A percentile compares a stretch with the other conserved stretches of the same genome.
Conservation (phyloP, 441 rosid genomes). For the Manihot esculenta region DNA sequence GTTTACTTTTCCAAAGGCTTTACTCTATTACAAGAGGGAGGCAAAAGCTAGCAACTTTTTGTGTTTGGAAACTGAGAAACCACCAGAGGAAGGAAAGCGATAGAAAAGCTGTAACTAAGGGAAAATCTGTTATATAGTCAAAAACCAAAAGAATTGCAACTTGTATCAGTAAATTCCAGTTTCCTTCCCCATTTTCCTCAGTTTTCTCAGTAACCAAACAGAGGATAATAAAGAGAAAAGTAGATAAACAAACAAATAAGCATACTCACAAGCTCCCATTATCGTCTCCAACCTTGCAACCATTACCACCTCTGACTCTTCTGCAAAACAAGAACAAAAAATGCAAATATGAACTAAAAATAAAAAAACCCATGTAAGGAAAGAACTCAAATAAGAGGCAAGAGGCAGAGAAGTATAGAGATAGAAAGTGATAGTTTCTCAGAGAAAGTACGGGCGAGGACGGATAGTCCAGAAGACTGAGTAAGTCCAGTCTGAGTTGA, state of each 20-base stretch:
- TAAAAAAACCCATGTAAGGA: conserved; percentile 29
- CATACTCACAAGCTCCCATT: conserved; percentile 93
- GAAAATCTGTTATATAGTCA: background rate
- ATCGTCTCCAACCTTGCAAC: conserved; percentile 97
- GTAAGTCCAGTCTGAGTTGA: conserved; percentile 97
- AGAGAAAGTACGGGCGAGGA: conserved; percentile 80
- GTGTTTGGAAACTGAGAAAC: conserved; percentile 24
- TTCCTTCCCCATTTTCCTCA: conserved; percentile 6
- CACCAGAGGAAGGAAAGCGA: conserved; percentile 4
- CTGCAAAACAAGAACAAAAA: conserved; percentile 41
- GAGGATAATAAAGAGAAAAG: conserved; percentile 3
- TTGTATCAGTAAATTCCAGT: background rate
- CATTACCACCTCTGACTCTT: conserved; percentile 96
- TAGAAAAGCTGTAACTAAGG: background rate
- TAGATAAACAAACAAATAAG: background rate
- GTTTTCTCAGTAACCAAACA: conserved; percentile 30
- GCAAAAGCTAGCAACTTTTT: background rate
- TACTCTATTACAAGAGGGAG: conserved; percentile 3
- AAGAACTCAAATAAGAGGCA: conserved; percentile 32
- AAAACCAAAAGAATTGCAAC: background rate
- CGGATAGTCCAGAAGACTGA: conserved; percentile 99
- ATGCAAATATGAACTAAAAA: background rate
- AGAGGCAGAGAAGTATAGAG: conserved; percentile 13
- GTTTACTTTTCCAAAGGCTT: background rate
- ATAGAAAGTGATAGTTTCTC: conserved; percentile 1